Base-by-base conservation (phyloP, 768 basidiomycete genomes). In the Lactarius tabidus region DNA sequence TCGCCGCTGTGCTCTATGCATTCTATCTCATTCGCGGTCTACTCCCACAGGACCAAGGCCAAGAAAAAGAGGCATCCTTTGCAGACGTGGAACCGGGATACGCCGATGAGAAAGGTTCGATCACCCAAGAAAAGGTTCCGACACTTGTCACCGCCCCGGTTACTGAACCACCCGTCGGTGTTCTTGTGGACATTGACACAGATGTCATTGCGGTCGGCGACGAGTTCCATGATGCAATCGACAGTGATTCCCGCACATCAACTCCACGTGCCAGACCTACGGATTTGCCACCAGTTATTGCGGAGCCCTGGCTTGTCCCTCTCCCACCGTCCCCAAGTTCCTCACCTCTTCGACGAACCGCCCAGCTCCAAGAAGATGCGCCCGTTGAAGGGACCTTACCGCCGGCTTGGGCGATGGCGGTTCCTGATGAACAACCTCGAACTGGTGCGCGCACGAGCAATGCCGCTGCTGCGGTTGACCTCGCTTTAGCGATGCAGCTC, bases 401-500 rank as follows among this genome's bases (percentile, higher is more conserved):
- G n/a, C 59, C 69, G 1, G 57, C 59, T 6, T 64, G 62, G 65
- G 63, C 68, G 18, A 31, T 68, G 53, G 35, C 61, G 9, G 61
- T 57, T 17, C 51, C 60, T 35, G 64, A 64, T 17, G 68, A 68
- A 18, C 67, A 64, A 69, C 57, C 26, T 61, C 59, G 57, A 65
- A 52, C 68, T 64, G 70, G 64, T 72, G 71, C 54, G 69, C 72
- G 65, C 65, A 78, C 75, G 70, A 77, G 56, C 80, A 81, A 23
- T 80, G 81, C 15, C 75, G 41, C 52, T 8, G 73, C 77, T 28
- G 78, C 77, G 68, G 71, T 81, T 35, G 89, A 91, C 70, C 80
- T 89, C 54, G 89, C 87, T 20, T 81, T 91, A 7, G 88, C 88
- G 52, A 87, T 91, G 87, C 89, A 91, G 74, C 80, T 90, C 56